Evolutionary conservation across 441 rosid species (phyloP), one percentile per base, ranked within the genome.

Genomic region (Macaranga tanarius): DNA sequence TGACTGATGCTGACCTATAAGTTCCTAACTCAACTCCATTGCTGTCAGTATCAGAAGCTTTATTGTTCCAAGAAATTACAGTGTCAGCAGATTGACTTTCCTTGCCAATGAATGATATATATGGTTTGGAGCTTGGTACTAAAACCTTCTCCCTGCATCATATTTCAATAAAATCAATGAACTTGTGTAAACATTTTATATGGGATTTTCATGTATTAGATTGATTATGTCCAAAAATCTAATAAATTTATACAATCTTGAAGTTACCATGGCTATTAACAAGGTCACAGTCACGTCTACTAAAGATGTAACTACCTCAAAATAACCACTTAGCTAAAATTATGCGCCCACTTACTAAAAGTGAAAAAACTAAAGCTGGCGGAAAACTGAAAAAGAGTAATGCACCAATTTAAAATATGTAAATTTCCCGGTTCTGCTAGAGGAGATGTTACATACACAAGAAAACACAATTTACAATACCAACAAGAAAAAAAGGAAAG

Each of bases 111-210:
- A 95, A 82, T 10, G 98, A 95, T 16, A 92, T 79, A 65, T 84
- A 89, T 22, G 97, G 95, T 81, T 95, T 92, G 64, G 75, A 71
- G n/a, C 28, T 75, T 40, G 99, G 95, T 45, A 95, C 86, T 7
- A n/a, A 67, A 34, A 95, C 91, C 78, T 95, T 91, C 86, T 95
- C 97, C 67, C 99, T 92, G 84, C 82, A 78, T 45, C 47, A 68
- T 48, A 25, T 12, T 50, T 9, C 52, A 62, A n/a, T 61, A 23
- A 26, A 47, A 44, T 48, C 54, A 15, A 58, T 52, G 23, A 40
- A n/a, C 9, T 60, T 2, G 25, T 62, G 11, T n/a, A 7, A 31
- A 40, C 2, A 62, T n/a, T 22, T 57, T 12, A 16, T 42, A 1
- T 40, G 44, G 44, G 4, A 2, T 5, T 42, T 10, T 42, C 7